Evolutionary conservation across 2,329 filamentous ascomycete species (phyloP).

Genomic region (Xylaria sp.): DNA sequence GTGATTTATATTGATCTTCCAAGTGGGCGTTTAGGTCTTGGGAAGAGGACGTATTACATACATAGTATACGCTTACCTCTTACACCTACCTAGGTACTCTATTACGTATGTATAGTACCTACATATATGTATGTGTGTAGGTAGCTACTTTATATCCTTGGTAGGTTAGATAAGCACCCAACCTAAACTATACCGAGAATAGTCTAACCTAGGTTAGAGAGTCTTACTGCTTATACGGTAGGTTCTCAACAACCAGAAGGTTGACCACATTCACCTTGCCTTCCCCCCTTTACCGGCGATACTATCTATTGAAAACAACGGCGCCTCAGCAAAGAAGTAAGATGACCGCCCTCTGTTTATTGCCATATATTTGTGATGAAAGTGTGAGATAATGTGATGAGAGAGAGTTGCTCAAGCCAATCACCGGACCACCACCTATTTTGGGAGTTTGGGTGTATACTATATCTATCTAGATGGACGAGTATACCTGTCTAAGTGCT

Average conservation of each 20-base stretch:
- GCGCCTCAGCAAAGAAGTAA: conserved; percentile 4
- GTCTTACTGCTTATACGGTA: no score
- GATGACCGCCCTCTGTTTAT: neutral
- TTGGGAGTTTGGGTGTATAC: neutral
- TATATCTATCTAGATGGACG: neutral
- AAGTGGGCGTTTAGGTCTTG: neutral
- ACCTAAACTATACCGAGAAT: neutral
- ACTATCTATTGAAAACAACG: conserved; percentile 11
- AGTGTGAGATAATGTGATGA: neutral
- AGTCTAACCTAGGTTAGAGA: no score
- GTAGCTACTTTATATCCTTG: neutral
- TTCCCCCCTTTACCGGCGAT: neutral
- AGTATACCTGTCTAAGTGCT: neutral
- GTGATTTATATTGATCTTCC: neutral
- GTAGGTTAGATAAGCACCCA: neutral
- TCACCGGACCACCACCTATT: neutral
- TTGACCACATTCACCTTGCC: neutral
- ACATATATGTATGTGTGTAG: neutral
- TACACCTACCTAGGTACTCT: neutral
- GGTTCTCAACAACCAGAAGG: neutral
- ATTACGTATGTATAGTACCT: neutral
- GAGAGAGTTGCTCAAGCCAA: neutral
- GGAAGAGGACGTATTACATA: neutral
- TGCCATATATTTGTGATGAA: neutral
- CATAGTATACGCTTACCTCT: no score